Evolutionary conservation across 2,329 filamentous ascomycete species (phyloP).

Genomic region (Aspergillus pseudoglaucus): DNA sequence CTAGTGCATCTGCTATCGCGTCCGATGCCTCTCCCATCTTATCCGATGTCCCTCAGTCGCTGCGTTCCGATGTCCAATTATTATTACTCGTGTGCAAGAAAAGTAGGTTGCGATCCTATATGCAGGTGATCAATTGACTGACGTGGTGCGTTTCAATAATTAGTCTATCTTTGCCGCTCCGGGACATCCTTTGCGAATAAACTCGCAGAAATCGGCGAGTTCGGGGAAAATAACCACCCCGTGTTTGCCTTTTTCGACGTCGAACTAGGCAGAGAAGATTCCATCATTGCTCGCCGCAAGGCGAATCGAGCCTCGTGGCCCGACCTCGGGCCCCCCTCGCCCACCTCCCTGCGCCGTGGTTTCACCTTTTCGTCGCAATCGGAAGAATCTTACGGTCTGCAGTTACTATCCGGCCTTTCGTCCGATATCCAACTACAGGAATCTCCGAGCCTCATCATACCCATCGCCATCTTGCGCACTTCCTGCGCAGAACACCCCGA

Average conservation of each 20-base stretch:
- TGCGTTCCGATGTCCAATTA: constrained; percentile 44
- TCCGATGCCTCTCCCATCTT: constrained; percentile 20
- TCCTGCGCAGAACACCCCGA: constrained; percentile 11
- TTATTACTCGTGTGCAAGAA: constrained; percentile 48
- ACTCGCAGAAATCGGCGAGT: constrained; percentile 46
- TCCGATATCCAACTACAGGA: constrained; percentile 47
- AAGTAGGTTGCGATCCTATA: constrained; percentile 35
- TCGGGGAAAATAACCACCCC: constrained; percentile 43
- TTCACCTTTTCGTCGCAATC: constrained; percentile 39
- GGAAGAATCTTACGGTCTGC: constrained; percentile 44
- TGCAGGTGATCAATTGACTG: constrained; percentile 5
- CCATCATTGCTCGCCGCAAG: constrained; percentile 26
- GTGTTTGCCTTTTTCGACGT: constrained; percentile 52
- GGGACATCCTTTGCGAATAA: constrained; percentile 48
- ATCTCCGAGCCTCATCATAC: constrained; percentile 43
- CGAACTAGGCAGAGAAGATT: constrained; percentile 34
- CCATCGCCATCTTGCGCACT: constrained; percentile 41
- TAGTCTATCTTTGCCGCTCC: constrained; percentile 50
- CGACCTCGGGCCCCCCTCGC: constrained; percentile 26
- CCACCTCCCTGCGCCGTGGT: constrained; percentile 27
- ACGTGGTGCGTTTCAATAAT: constrained; percentile 6
- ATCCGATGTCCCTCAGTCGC: constrained; percentile 37
- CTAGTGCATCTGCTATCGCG: constrained; percentile 19
- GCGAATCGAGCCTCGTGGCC: constrained; percentile 24
- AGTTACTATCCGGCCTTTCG: constrained; percentile 42